Evolutionary conservation across 2,329 filamentous ascomycete species (phyloP).

Genomic region (Aureobasidium subglaciale): DNA sequence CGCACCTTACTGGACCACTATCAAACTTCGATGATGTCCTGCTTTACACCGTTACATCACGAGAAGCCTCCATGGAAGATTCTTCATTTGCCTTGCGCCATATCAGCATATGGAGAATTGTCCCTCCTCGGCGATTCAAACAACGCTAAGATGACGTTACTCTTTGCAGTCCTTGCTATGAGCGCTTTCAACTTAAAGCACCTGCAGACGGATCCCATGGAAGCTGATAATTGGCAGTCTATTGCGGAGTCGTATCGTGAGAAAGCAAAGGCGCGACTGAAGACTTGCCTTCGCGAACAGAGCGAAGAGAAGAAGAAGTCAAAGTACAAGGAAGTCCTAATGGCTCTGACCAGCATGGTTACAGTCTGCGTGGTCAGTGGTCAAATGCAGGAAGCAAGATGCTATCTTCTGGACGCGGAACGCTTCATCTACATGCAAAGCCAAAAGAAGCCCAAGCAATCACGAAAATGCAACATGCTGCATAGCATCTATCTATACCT

Average conservation of each 20-base stretch:
- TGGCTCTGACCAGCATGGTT: constrained; percentile 15
- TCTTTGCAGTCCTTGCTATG: constrained; percentile 10
- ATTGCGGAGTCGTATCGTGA: constrained; percentile 5
- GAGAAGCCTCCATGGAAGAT: constrained; percentile 10
- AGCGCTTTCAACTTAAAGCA: constrained; percentile 12
- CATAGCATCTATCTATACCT: constrained; percentile 36
- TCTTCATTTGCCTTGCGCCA: constrained; percentile 11
- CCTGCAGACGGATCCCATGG: neutral
- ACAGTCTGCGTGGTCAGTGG: constrained; percentile 21
- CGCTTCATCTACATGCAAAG: constrained; percentile 31
- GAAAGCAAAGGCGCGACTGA: constrained; percentile 6
- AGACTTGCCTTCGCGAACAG: constrained; percentile 9
- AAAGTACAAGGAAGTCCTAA: constrained; percentile 14
- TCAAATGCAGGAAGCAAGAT: constrained; percentile 25
- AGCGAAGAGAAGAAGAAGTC: constrained; percentile 2
- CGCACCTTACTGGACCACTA: constrained; percentile 8
- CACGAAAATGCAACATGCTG: constrained; percentile 31
- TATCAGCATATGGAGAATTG: constrained; percentile 8
- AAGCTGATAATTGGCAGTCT: constrained; percentile 2
- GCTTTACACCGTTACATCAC: constrained; percentile 6
- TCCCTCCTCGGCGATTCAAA: constrained; percentile 3
- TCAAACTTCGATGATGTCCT: neutral
- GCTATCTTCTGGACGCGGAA: constrained; percentile 34
- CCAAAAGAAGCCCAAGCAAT: constrained; percentile 30
- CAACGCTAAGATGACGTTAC: constrained; percentile 10